Evolutionary conservation across 768 basidiomycete genomes (phyloP), one percentile per base, ranked within the genome.

Genomic region (Lenzites betulinus): DNA sequence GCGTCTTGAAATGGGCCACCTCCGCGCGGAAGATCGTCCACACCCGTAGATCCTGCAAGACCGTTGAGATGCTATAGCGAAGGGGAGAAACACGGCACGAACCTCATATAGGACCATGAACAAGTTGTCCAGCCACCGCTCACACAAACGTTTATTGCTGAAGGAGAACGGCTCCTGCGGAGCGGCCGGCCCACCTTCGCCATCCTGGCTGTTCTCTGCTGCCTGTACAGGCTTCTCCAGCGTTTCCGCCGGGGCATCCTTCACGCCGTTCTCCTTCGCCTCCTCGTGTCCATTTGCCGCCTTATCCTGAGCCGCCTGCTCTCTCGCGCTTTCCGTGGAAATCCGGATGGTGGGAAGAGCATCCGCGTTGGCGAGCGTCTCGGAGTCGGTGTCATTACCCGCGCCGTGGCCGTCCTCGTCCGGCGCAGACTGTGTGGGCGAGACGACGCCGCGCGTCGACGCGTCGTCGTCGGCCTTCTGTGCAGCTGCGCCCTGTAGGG

Each of bases 1-100:
- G 96, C 2, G 94, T 95, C 72, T 97, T 98, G 84, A 97, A 99
- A 71, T 99, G 97, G 0, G 95, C 95, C 12, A 98, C 92, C 71
- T 98, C 97, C 2, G 97, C 96, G 23, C 97, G 85, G 85, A 96
- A 99, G 69, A 99, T 98, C 1, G 97, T 99, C 90, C 96, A 98
- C 4, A 99, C 92, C 16, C 97, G 87, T 39, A 99, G 79, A 72
- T 99, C 97, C 93, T 95, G 36, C 13, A 15, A 4, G 39, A 11
- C 20, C n/a, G 23, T 42, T 15, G 16, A 28, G 12, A n/a, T 33
- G 11, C 30, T 11, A 16, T 30, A 58, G 49, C 30, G 8, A 35
- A 16, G n/a, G 8, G 9, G 51, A 35, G 1, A 36, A 36, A 25
- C 5, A 22, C 22, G n/a, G 16, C 5, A 73, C 81, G 38, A 51